phyloP scores from a whole-genome alignment of 2,329 filamentous ascomycete genomes.

The Hypoxylon sp. region DNA sequence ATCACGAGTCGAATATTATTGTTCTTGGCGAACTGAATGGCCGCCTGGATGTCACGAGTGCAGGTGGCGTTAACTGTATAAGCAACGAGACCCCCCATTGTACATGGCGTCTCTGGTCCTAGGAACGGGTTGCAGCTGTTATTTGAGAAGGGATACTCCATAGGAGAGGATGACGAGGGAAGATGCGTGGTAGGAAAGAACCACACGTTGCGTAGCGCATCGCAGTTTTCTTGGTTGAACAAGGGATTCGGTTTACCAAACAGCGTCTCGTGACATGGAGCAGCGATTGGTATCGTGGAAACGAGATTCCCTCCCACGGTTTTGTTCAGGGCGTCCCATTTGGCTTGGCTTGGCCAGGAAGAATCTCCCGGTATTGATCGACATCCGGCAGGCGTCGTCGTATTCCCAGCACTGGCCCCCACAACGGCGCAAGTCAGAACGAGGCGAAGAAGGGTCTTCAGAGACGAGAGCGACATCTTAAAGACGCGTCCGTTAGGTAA shows the following conservation, averaged over 20 bases:
- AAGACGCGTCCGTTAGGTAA: too few species aligned
- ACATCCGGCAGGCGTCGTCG: neutral
- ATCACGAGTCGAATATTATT: neutral
- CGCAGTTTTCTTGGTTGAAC: neutral
- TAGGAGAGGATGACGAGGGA: slow-evolving; percentile 1
- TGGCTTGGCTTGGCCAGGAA: neutral
- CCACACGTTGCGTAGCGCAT: neutral
- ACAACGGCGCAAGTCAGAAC: too few species aligned
- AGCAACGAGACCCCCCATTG: neutral
- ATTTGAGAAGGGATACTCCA: slow-evolving; percentile 10
- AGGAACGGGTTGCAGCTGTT: slow-evolving; percentile 16
- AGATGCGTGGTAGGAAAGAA: slow-evolving; percentile 11
- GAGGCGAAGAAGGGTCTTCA: too few species aligned
- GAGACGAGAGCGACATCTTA: too few species aligned
- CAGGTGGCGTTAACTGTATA: neutral
- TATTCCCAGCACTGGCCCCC: too few species aligned
- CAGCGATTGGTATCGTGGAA: slow-evolving; percentile 11
- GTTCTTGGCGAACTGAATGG: neutral
- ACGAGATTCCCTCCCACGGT: slow-evolving; percentile 3
- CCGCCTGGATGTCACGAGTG: neutral
- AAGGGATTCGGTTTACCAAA: neutral
- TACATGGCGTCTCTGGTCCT: neutral
- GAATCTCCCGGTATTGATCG: slow-evolving; percentile 1
- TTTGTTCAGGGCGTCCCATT: slow-evolving; percentile 5
- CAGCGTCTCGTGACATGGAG: slow-evolving; percentile 5